phyloP scores from a whole-genome alignment of 2,329 filamentous ascomycete species.

The Verticillium albo-atrum region DNA sequence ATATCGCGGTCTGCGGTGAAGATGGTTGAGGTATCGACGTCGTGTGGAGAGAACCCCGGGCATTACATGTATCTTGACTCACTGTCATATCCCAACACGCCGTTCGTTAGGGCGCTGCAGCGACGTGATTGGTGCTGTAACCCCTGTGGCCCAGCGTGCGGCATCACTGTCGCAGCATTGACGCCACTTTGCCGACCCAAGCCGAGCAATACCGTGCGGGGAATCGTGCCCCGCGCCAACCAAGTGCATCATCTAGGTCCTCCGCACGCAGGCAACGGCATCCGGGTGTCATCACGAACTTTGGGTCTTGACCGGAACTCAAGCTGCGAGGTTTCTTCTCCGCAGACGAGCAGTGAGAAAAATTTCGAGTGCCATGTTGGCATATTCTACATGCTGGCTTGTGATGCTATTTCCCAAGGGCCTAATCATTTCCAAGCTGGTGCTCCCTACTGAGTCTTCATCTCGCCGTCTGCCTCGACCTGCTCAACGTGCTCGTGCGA shows the following conservation, averaged over 20 bases:
- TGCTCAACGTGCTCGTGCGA: slow-evolving; percentile 65
- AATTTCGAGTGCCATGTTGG: not conserved
- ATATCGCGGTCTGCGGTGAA: slow-evolving; percentile 1
- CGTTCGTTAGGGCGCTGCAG: not conserved
- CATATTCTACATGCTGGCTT: not conserved
- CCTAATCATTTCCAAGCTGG: not conserved
- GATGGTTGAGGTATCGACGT: not conserved
- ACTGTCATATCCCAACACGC: not conserved
- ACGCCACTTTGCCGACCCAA: not conserved
- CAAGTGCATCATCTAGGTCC: not conserved
- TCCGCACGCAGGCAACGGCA: not conserved
- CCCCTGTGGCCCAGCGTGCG: not conserved
- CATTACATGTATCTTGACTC: slow-evolving; percentile 4
- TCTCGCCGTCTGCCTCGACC: slow-evolving; percentile 69
- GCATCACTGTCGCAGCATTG: not conserved
- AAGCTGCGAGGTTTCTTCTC: not conserved
- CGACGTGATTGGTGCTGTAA: not conserved
- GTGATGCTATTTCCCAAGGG: not conserved
- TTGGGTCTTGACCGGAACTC: not conserved
- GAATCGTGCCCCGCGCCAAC: not conserved
- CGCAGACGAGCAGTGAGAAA: not conserved
- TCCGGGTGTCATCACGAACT: not conserved
- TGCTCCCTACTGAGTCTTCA: slow-evolving; percentile 63
- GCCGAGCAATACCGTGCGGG: not conserved
- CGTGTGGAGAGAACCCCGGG: slow-evolving; percentile 2